These are phyloP conservation scores for Tricholoma saponaceum DNA, from an alignment of 768 basidiomycete genomes.

Conservation along the genomic window DNA sequence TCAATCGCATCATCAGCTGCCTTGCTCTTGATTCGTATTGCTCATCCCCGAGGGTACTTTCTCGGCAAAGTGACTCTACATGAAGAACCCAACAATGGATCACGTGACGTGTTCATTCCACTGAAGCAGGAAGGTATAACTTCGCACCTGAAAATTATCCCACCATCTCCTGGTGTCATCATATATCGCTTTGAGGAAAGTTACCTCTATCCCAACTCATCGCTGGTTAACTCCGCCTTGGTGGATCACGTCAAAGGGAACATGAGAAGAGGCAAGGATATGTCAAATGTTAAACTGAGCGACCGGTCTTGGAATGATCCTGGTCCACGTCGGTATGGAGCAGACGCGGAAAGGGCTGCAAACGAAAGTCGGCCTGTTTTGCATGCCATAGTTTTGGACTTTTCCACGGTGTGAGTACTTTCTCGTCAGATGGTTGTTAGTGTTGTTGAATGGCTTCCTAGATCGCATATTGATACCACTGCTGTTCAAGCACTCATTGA, in stretches of 20 bases:
- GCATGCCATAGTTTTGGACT: constrained; percentile 88
- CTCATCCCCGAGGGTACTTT: constrained; percentile 87
- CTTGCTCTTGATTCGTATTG: constrained; percentile 81
- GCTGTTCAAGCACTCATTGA: constrained; percentile 90
- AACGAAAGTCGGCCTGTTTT: constrained; percentile 61
- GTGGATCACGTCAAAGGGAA: constrained; percentile 78
- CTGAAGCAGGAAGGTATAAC: constrained; percentile 56
- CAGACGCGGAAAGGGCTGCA: constrained; percentile 40
- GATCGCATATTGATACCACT: constrained; percentile 88
- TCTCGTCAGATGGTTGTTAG: background rate
- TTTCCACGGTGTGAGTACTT: constrained; percentile 67
- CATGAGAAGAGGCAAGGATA: constrained; percentile 74
- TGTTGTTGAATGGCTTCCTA: constrained; percentile 21
- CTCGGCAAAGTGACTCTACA: constrained; percentile 77
- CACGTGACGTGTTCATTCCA: constrained; percentile 84
- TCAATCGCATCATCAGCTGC: constrained; percentile 77
- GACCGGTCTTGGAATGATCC: constrained; percentile 97
- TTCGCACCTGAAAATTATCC: constrained; percentile 65
- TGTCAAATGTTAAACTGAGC: constrained; percentile 52
- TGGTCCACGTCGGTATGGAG: constrained; percentile 53
- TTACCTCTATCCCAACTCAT: constrained; percentile 80
- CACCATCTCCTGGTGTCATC: constrained; percentile 83
- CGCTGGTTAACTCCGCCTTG: constrained; percentile 62
- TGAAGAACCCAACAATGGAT: constrained; percentile 31
- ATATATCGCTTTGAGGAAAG: constrained; percentile 93